phyloP scores from a whole-genome alignment of 345 rosid species.

The Physaria fendleri region DNA sequence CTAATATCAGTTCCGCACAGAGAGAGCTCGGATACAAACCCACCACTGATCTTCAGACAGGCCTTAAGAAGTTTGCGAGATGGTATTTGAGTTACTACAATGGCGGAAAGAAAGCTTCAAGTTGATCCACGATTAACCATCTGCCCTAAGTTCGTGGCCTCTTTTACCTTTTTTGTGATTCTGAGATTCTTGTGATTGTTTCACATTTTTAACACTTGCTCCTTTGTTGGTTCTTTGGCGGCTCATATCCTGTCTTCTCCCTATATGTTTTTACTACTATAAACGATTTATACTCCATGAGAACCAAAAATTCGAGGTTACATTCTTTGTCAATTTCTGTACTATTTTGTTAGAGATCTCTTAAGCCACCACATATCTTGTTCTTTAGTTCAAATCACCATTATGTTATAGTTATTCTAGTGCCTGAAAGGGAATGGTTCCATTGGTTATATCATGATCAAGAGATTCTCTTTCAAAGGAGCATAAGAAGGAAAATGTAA shows the following conservation, averaged over 20 bases:
- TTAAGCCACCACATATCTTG: neutral
- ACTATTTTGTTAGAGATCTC: neutral
- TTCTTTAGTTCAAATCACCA: neutral
- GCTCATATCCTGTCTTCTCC: conserved; percentile 5
- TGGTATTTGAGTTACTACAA: no score
- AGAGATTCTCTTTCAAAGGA: neutral
- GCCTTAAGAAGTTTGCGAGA: no score
- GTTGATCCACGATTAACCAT: no score
- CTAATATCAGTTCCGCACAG: no score
- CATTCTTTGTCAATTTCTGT: neutral
- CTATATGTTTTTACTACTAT: conserved; percentile 1
- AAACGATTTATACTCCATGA: conserved; percentile 10
- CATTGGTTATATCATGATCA: neutral
- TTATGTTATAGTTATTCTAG: neutral
- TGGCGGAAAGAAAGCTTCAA: no score
- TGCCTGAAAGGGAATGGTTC: neutral
- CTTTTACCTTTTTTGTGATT: no score
- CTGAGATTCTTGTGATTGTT: conserved; percentile 29
- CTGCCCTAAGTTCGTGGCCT: no score
- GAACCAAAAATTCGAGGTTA: conserved; percentile 15
- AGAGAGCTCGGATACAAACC: no score
- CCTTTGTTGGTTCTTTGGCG: conserved; percentile 15
- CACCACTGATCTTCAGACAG: no score
- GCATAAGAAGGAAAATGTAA: neutral
- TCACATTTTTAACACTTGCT: conserved; percentile 20